phyloP scores from a whole-genome alignment of 768 basidiomycete species.

The Chlorophyllum brunneum region DNA sequence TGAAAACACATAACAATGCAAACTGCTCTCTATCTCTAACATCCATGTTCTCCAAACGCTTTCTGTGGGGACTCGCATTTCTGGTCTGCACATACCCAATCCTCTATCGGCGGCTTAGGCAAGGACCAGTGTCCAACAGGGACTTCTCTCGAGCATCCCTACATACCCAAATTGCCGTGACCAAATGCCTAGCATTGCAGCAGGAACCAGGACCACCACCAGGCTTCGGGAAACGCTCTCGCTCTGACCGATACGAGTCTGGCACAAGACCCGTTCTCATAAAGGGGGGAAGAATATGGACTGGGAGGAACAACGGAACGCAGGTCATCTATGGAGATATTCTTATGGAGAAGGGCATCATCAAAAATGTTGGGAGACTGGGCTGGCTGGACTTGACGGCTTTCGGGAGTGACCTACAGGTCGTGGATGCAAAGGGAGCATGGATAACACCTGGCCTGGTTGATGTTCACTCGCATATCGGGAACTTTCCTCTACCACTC shows the following conservation, averaged over 20 bases:
- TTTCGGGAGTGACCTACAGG: constrained; percentile 36
- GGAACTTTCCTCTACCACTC: constrained; percentile 45
- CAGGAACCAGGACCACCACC: constrained; percentile 38
- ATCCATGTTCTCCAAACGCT: constrained; percentile 7
- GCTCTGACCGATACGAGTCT: constrained; percentile 63
- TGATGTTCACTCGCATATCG: constrained; percentile 68
- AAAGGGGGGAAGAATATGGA: constrained; percentile 82
- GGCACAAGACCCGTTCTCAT: constrained; percentile 65
- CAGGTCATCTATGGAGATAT: constrained; percentile 64
- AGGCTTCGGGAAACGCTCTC: constrained; percentile 43
- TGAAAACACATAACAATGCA: neutral
- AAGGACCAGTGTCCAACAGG: neutral
- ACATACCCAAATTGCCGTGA: constrained; percentile 28
- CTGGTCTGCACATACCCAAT: neutral
- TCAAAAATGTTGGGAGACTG: constrained; percentile 55
- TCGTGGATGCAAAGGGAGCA: constrained; percentile 60
- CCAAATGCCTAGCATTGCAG: constrained; percentile 41
- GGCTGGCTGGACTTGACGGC: constrained; percentile 16
- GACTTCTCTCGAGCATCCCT: constrained; percentile 13
- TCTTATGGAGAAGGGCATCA: constrained; percentile 65
- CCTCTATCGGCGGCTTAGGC: neutral
- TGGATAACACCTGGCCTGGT: constrained; percentile 82
- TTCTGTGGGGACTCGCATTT: constrained; percentile 2
- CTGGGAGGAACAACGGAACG: constrained; percentile 65
- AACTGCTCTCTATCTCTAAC: constrained; percentile 1